Percentiles rank a stretch among this genome's conserved stretches.
Conservation (phyloP, 208 protist genomes). For the Acanthamoeba sp. region DNA sequence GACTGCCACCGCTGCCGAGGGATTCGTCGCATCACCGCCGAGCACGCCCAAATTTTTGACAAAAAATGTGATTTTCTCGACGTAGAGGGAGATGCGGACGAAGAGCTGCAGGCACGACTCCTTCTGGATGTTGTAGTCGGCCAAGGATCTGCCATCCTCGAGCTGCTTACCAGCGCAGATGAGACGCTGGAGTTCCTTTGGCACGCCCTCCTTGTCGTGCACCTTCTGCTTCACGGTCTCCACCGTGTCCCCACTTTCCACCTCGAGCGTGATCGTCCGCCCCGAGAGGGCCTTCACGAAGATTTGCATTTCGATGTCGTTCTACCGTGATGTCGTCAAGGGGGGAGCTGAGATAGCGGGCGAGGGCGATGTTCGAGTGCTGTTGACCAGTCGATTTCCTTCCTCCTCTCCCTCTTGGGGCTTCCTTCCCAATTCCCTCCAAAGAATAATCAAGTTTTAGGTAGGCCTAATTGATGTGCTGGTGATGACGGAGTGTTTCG, state of each 20-base stretch:
- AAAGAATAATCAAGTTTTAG: neutral
- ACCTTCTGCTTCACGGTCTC: slow-evolving; percentile 99
- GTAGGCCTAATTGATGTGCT: neutral
- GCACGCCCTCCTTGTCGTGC: slow-evolving; percentile 99
- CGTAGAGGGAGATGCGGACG: slow-evolving; percentile 15
- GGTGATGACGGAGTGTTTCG: neutral
- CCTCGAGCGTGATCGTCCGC: slow-evolving; percentile 99
- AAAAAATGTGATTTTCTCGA: slow-evolving; percentile 11
- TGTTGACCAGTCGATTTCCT: neutral
- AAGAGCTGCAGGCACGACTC: slow-evolving; percentile 85
- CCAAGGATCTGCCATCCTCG: slow-evolving; percentile 94
- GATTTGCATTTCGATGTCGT: slow-evolving; percentile 93
- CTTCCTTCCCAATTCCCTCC: neutral
- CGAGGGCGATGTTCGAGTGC: neutral
- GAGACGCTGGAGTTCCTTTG: slow-evolving; percentile 95
- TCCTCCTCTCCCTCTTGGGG: neutral
- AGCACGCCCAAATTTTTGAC: neutral
- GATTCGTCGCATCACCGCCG: neutral
- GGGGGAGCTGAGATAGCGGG: neutral
- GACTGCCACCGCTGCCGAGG: neutral
- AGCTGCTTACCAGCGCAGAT: slow-evolving; percentile 96
- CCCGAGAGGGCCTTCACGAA: slow-evolving; percentile 98
- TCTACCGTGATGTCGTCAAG: neutral
- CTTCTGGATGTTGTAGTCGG: slow-evolving; percentile 91
- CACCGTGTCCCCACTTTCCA: slow-evolving; percentile 97